Conservation (phyloP, 2,329 filamentous ascomycete genomes). For the Sarocladium kiliense region DNA sequence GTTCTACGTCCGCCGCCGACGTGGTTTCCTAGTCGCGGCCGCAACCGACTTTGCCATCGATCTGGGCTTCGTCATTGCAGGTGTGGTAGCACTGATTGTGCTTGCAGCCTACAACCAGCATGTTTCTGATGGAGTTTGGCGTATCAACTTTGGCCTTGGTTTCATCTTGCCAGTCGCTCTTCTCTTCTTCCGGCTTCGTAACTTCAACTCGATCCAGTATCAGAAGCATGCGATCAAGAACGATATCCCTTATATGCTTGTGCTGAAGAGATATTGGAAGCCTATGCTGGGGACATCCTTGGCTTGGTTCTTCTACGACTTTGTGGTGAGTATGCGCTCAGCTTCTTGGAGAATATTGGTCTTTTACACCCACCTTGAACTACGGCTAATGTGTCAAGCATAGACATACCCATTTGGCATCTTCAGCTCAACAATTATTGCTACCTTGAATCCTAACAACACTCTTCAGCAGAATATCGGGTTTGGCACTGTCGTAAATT, state of each 20-base stretch:
- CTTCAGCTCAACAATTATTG: conserved; percentile 19
- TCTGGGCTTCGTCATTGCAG: conserved; percentile 29
- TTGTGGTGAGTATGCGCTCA: conserved; percentile 14
- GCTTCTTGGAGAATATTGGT: background rate
- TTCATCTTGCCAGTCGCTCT: conserved; percentile 37
- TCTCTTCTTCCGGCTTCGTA: conserved; percentile 49
- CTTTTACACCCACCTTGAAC: too few species aligned
- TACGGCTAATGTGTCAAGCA: too few species aligned
- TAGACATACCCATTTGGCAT: conserved; percentile 20
- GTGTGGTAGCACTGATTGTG: conserved; percentile 40
- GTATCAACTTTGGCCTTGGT: conserved; percentile 25
- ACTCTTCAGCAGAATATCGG: conserved; percentile 17
- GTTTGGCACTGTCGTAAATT: conserved; percentile 18
- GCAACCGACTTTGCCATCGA: conserved; percentile 37
- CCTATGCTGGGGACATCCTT: conserved; percentile 45
- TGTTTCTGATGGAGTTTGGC: conserved; percentile 37
- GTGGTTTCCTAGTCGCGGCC: conserved; percentile 27
- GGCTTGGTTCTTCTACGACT: conserved; percentile 41
- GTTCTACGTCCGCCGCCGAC: conserved; percentile 17
- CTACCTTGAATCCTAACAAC: conserved; percentile 15
- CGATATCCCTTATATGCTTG: conserved; percentile 19
- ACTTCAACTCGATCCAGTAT: conserved; percentile 41
- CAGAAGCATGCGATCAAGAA: conserved; percentile 20
- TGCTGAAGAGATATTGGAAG: conserved; percentile 32
- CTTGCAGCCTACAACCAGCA: conserved; percentile 28